phyloP scores from a whole-genome alignment of 129 eudicot species.

The Silybum marianum region DNA sequence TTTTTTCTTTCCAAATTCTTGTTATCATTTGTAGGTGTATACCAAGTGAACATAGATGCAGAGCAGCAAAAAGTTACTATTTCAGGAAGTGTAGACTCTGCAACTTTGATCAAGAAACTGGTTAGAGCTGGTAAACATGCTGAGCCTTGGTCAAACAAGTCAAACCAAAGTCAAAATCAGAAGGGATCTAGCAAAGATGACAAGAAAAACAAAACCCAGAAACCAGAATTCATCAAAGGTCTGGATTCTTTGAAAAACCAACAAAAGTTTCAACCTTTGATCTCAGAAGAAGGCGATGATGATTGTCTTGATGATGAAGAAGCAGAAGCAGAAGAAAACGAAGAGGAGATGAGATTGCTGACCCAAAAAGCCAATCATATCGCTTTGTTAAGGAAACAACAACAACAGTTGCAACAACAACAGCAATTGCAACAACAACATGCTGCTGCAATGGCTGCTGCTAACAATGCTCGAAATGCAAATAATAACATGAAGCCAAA shows the following conservation, averaged over 20 bases:
- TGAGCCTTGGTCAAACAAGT: slow-evolving; percentile 54
- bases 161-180: slow-evolving; percentile 51
- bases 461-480: slow-evolving; percentile 26
- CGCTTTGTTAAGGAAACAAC: slow-evolving; percentile 51
- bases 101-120: slow-evolving; percentile 63
- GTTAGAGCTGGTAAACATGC: slow-evolving; percentile 79
- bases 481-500: slow-evolving; percentile 32
- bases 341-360: slow-evolving; percentile 29
- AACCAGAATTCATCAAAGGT: slow-evolving; percentile 47
- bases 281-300: slow-evolving; percentile 48
- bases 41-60: slow-evolving; percentile 62
- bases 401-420: slow-evolving; percentile 27
- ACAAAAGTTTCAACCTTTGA: slow-evolving; percentile 49
- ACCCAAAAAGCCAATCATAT: slow-evolving; percentile 45
- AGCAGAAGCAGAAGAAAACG: slow-evolving; percentile 38
- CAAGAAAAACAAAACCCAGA: slow-evolving; percentile 50
- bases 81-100: slow-evolving; percentile 67
- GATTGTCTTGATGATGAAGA: slow-evolving; percentile 46
- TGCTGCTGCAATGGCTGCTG: slow-evolving; percentile 36
- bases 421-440: slow-evolving; percentile 49
- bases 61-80: slow-evolving; percentile 76
- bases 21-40: slow-evolving; percentile 62
- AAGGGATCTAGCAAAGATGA: slow-evolving; percentile 52
- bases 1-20: not conserved
- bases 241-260: slow-evolving; percentile 57